A percentile compares a stretch with the other conserved stretches of the same genome.
phyloP scores from a whole-genome alignment of 371 early-diverging fungal genomes.

The Basidiobolus heterosporus region DNA sequence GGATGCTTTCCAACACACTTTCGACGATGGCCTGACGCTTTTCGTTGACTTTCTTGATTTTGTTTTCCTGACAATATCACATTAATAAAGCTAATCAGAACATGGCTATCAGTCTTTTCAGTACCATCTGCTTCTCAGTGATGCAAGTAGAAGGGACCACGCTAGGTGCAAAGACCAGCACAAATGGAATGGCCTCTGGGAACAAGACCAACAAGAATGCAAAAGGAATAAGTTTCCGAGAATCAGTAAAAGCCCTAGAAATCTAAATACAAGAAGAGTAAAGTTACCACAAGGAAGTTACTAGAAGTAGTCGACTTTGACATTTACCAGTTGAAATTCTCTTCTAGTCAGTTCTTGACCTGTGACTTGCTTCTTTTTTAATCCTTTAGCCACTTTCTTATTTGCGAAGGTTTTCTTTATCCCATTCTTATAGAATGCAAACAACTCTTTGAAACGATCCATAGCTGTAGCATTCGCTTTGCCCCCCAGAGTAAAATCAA shows the following conservation, averaged over 20 bases:
- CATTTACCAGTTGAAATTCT: slow-evolving; percentile 29
- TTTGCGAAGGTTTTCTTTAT: too few species aligned
- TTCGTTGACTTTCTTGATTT: slow-evolving; percentile 33
- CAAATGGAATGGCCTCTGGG: slow-evolving; percentile 45
- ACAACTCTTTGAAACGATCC: too few species aligned
- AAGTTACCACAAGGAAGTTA: neutral
- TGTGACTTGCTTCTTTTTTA: too few species aligned
- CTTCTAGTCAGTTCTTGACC: slow-evolving; percentile 25
- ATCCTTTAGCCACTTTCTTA: too few species aligned
- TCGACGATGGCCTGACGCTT: slow-evolving; percentile 23
- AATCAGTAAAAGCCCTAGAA: slow-evolving; percentile 25
- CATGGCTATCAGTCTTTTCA: neutral
- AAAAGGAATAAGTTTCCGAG: slow-evolving; percentile 39
- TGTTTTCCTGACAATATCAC: slow-evolving; percentile 20
- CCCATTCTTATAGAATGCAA: too few species aligned
- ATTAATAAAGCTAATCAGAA: neutral
- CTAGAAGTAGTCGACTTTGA: neutral
- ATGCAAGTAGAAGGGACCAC: slow-evolving; percentile 46
- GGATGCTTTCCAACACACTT: too few species aligned
- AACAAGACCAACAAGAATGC: slow-evolving; percentile 29
- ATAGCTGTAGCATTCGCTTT: too few species aligned
- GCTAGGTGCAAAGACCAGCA: slow-evolving; percentile 35
- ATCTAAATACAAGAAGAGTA: slow-evolving; percentile 16
- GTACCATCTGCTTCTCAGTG: slow-evolving; percentile 36
- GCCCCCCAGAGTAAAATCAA: too few species aligned